Conservation (phyloP, 306 rosid species). For the Lathyrus tuberosus region DNA sequence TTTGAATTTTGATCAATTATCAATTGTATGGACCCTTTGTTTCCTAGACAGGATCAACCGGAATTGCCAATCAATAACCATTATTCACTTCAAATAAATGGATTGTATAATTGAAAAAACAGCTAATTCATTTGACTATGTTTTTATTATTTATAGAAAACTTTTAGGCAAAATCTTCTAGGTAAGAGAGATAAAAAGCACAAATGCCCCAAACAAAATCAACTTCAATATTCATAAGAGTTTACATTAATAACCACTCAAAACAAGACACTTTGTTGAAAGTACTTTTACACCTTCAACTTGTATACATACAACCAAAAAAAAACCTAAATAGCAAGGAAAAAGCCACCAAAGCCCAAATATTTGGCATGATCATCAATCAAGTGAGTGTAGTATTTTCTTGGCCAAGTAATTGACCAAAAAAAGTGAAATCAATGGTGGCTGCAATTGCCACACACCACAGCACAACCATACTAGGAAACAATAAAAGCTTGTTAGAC, state of each 20-base stretch:
- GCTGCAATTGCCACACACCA: slow-evolving; percentile 47
- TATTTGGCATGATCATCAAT: slow-evolving; percentile 46
- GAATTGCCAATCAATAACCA: background rate
- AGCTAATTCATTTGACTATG: too few species aligned
- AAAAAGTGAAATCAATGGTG: slow-evolving; percentile 39
- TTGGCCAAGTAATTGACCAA: slow-evolving; percentile 40
- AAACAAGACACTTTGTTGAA: slow-evolving; percentile 44
- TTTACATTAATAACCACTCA: slow-evolving; percentile 49
- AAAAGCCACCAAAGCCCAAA: slow-evolving; percentile 54
- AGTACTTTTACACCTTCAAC: slow-evolving; percentile 51
- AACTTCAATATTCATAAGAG: slow-evolving; percentile 40
- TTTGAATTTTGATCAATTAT: slow-evolving; percentile 3
- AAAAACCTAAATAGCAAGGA: slow-evolving; percentile 34
- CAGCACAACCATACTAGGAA: slow-evolving; percentile 45
- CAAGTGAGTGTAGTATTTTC: slow-evolving; percentile 34
- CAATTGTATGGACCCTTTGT: slow-evolving; percentile 3
- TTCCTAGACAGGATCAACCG: slow-evolving; percentile 17
- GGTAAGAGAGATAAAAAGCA: background rate
- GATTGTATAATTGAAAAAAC: too few species aligned
- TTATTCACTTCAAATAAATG: background rate
- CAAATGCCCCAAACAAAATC: slow-evolving; percentile 37
- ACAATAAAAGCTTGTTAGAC: slow-evolving; percentile 59
- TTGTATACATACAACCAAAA: slow-evolving; percentile 43
- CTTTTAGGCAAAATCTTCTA: background rate
- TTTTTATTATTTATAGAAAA: too few species aligned